phyloP scores from a whole-genome alignment of 2,329 filamentous ascomycete species.

The Ophiostoma triangulosporum region DNA sequence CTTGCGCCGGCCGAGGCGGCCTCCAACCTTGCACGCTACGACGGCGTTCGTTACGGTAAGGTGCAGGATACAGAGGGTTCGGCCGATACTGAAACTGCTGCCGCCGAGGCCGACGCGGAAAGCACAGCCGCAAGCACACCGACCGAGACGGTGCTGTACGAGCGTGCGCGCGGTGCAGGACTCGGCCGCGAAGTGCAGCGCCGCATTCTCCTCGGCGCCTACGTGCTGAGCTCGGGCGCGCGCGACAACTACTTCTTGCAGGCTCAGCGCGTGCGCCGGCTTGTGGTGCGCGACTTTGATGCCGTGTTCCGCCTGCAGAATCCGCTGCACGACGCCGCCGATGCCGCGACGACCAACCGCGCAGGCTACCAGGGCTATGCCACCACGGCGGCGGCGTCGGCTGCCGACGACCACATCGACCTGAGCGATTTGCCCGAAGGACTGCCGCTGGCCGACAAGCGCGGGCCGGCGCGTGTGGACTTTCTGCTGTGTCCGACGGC shows the following conservation, averaged over 20 bases:
- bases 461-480: constrained; percentile 56
- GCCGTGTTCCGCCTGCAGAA: constrained; percentile 57
- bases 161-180: constrained; percentile 55
- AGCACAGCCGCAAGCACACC: constrained; percentile 8
- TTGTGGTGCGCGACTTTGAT: constrained; percentile 82
- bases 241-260: constrained; percentile 96
- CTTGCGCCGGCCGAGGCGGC: constrained; percentile 90
- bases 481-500: constrained; percentile 80
- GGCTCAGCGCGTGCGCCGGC: constrained; percentile 72
- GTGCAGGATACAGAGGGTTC: not conserved
- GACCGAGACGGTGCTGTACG: constrained; percentile 61
- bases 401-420: constrained; percentile 28
- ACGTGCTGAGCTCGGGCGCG: constrained; percentile 76
- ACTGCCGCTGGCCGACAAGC: constrained; percentile 39
- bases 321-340: constrained; percentile 54
- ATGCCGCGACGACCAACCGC: constrained; percentile 49
- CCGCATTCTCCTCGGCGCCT: constrained; percentile 78
- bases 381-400: not conserved
- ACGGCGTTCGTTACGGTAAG: constrained; percentile 83
- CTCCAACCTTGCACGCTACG: constrained; percentile 93
- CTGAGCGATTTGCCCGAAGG: constrained; percentile 45
- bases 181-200: constrained; percentile 79
- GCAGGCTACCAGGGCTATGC: constrained; percentile 10
- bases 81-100: not conserved
- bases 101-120: not conserved